Base-by-base conservation (phyloP, 139 green algal species). In the Chlorella sp. region DNA sequence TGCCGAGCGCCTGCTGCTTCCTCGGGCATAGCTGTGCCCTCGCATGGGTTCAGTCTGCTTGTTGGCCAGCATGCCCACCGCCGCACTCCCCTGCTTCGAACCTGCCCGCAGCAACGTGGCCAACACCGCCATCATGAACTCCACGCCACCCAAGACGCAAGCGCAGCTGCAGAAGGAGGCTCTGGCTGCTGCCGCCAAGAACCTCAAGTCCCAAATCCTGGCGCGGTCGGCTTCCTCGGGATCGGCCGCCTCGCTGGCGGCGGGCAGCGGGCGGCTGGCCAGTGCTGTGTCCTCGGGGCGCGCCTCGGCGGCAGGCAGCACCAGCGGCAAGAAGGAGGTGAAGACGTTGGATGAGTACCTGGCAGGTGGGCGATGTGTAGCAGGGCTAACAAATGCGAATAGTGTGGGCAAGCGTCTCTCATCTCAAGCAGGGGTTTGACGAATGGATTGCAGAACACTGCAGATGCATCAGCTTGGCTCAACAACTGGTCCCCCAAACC, bases 271-370 rank as follows among this genome's bases (percentile, higher is more conserved):
- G 34, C 23, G 51, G 30, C 39, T 32, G 63, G 51, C 23, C 74
- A 70, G 60, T 34, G 41, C 5, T 28, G 63, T 47, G 0, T 30
- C 47, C 0, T 78, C 65, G 21, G 78, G 78, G 47, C 65, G 67
- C 32, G 30, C 57, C 7, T 69, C 47, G 67, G 67, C 80, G 18
- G 67, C 67, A 3, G 78, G 62, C 25, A 76, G 64, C 32, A 63
- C 23, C 18, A 39, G 74, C n/a, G 76, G 76, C 76, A 85, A 78
- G 65, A 74, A 63, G 78, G 69, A 87, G 72, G 72, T 87, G 39
- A 87, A 87, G 60, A 87, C 82, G 25, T n/a, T 86, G 38, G 82
- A 86, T 16, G 82, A 86, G 82, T 86, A 81, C 39, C 57, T 82
- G 28, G 82, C 82, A 56, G 82, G 75, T 70, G 62, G 64, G 57